Evolutionary conservation across 2,329 filamentous ascomycete species (phyloP).

Genomic region (Talaromyces verruculosus): DNA sequence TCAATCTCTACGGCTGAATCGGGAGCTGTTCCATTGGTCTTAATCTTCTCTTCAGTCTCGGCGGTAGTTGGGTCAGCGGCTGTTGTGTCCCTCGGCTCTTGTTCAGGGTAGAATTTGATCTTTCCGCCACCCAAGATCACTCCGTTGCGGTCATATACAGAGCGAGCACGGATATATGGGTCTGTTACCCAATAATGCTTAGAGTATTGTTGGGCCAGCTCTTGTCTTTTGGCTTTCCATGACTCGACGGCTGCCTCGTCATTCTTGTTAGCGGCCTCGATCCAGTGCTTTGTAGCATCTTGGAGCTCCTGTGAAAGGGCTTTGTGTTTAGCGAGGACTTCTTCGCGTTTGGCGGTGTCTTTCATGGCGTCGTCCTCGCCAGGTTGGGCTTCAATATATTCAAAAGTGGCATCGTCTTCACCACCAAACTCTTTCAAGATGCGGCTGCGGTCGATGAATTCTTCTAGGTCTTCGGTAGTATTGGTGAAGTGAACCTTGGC

Average conservation of each 20-base stretch:
- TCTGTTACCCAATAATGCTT: slow-evolving; percentile 87
- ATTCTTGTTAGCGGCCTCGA: slow-evolving; percentile 53
- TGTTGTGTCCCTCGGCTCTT: not conserved
- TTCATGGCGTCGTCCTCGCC: slow-evolving; percentile 78
- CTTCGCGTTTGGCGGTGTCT: slow-evolving; percentile 62
- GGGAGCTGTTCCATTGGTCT: slow-evolving; percentile 6
- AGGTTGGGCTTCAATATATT: slow-evolving; percentile 71
- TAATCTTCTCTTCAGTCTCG: not conserved
- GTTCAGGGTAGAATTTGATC: slow-evolving; percentile 66
- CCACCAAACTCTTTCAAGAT: slow-evolving; percentile 85
- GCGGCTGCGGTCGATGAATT: slow-evolving; percentile 68
- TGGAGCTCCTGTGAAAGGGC: slow-evolving; percentile 72
- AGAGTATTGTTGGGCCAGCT: slow-evolving; percentile 63
- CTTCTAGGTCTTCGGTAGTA: slow-evolving; percentile 71
- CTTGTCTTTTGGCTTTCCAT: slow-evolving; percentile 59
- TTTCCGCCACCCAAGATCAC: slow-evolving; percentile 67
- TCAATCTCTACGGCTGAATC: not conserved
- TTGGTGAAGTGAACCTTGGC: slow-evolving; percentile 92
- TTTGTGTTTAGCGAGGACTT: slow-evolving; percentile 63
- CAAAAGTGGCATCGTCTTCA: slow-evolving; percentile 78
- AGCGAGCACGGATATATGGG: slow-evolving; percentile 78
- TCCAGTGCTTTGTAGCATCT: slow-evolving; percentile 72
- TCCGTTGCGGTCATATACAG: slow-evolving; percentile 80
- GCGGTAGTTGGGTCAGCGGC: not conserved
- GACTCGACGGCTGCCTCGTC: slow-evolving; percentile 48